These are phyloP conservation scores for Trichophyton benhamiae DNA, from an alignment of 2,329 filamentous ascomycete species.

Conservation along the genomic window DNA sequence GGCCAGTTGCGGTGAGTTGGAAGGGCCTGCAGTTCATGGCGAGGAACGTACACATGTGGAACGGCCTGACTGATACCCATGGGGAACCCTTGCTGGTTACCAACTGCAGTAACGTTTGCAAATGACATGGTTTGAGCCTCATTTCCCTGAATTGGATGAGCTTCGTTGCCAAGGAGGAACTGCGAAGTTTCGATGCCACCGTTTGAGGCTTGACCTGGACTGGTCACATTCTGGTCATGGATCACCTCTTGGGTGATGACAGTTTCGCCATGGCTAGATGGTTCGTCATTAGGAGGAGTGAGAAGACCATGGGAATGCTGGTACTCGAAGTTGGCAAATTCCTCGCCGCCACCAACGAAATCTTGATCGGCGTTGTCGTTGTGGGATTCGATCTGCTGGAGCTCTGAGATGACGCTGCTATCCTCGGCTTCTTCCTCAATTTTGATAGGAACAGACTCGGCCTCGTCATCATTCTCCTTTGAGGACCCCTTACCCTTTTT, in stretches of 20 bases:
- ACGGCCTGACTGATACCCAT: not conserved
- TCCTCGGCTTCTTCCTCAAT: not conserved
- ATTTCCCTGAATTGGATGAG: not conserved
- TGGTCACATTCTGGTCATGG: not conserved
- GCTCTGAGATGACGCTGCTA: not conserved
- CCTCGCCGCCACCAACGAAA: conserved; percentile 6
- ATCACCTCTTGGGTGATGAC: not conserved
- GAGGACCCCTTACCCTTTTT: not conserved
- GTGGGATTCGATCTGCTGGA: not conserved
- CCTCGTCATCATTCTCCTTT: not conserved
- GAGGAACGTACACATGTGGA: not conserved
- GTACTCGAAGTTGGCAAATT: conserved; percentile 7
- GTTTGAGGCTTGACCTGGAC: not conserved
- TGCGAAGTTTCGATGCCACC: not conserved
- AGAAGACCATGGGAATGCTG: not conserved
- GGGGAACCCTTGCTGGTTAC: not conserved
- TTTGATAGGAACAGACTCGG: not conserved
- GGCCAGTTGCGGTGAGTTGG: not conserved
- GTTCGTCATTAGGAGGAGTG: not conserved
- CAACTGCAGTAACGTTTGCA: not conserved
- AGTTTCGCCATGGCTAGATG: not conserved
- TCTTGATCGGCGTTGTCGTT: not conserved
- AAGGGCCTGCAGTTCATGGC: not conserved
- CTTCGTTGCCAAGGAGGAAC: not conserved
- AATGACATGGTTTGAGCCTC: not conserved